A percentile compares a stretch with the other conserved stretches of the same genome.
Evolutionary conservation across 2,329 filamentous ascomycete genomes (phyloP).

Genomic region (Peltaster fructicola): DNA sequence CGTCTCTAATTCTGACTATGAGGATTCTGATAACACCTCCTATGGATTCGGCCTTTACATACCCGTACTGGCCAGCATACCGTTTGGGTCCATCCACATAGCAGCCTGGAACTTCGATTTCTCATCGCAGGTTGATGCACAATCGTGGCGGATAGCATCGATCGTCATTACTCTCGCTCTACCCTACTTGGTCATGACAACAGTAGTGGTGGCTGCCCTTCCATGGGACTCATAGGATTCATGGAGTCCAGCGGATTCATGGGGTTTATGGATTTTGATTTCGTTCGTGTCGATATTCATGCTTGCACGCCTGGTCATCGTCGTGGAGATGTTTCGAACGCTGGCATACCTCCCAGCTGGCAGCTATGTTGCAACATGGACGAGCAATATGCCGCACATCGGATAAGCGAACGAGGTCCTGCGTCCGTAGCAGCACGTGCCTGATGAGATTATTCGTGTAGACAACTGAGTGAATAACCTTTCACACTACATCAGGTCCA

Average conservation of each 20-base stretch:
- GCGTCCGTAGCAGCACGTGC: too few relatives aligned
- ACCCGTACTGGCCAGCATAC: conserved; percentile 1
- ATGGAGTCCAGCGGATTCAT: too few relatives aligned
- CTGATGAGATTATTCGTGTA: too few relatives aligned
- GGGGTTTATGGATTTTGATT: too few relatives aligned
- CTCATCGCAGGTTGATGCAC: conserved; percentile 4
- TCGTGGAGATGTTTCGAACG: conserved; percentile 2
- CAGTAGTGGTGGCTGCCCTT: too few relatives aligned
- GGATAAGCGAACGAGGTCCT: conserved; percentile 1
- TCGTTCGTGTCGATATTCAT: too few relatives aligned
- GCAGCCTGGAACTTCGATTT: conserved; percentile 7
- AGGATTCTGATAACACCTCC: too few relatives aligned
- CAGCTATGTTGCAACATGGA: conserved; percentile 2
- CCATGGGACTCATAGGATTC: too few relatives aligned
- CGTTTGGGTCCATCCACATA: conserved; percentile 5
- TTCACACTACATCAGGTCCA: too few relatives aligned
- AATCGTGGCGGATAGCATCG: conserved; percentile 5
- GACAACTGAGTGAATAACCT: neutral
- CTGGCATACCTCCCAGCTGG: conserved; percentile 2
- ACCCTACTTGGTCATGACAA: too few relatives aligned
- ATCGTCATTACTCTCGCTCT: conserved; percentile 2
- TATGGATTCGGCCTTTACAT: too few relatives aligned
- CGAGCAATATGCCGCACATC: conserved; percentile 3
- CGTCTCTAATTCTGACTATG: too few relatives aligned
- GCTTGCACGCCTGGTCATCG: conserved; percentile 1